Base-by-base conservation (phyloP, 495 filamentous ascomycete genomes). In the Neurospora africana region DNA sequence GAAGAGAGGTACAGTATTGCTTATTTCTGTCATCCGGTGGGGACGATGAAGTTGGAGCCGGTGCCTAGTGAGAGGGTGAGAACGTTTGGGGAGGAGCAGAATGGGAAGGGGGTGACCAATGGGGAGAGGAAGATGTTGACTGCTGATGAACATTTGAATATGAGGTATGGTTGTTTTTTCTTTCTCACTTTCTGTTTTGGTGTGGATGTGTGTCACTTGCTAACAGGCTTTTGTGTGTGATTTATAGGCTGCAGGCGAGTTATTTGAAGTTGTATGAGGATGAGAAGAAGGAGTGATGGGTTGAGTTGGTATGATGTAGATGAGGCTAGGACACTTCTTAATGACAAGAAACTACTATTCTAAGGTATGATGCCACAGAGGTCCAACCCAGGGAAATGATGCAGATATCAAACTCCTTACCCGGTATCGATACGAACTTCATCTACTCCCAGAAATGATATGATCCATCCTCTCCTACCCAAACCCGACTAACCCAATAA, bases 21-120 rank as follows among this genome's bases (percentile, higher is more conserved):
- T 15, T 98, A 92, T 77, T 98, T 98, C 78, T 97, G 93, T 74
- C 95, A 98, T 81, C 95, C 95, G 15, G 81, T 90, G 23, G 87
- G 93, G 75, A 79, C 84, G 1, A 92, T 89, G n/a, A 82, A 87
- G 76, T 80, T 98, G 72, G 88, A 86, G 40, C 75, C 89, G 7
- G 91, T 98, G 74, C 95, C 95, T 27, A 95, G 95, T 67, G 82
- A 82, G 75, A 75, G 83, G 69, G 84, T 85, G 7, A 74, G 61
- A 36, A 70, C 68, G 39, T 80, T 76, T 76, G 33, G 27, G 5
- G 21, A 41, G 33, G 74, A 58, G 9, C 71, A 73, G 65, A 35
- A 72, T 72, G 73, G 13, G 13, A 74, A 68, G 35, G 80, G 82
- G 40, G 83, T 79, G 72, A 83, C 77, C 47, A 78, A 81, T 71